A percentile compares a stretch with the other conserved stretches of the same genome.
Evolutionary conservation across 176 grass and related monocot genomes (phyloP).

Genomic region (Cocos nucifera): DNA sequence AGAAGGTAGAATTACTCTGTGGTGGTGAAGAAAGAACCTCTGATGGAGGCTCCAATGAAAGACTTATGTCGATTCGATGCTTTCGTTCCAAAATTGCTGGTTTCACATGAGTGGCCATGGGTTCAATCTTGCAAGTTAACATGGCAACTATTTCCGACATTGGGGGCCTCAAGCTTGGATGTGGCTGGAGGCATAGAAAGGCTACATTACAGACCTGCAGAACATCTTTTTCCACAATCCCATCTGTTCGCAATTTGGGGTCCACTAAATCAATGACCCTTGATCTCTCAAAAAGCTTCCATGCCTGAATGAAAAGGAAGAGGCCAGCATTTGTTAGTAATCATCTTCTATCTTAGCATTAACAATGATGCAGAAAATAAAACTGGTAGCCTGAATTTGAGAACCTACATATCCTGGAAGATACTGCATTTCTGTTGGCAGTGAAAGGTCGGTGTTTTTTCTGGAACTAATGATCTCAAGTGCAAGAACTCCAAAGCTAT

Average conservation of each 20-base stretch:
- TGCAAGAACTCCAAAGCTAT: conserved; percentile 63
- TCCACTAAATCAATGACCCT: conserved; percentile 4
- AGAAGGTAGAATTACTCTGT: too few species aligned
- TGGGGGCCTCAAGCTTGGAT: conserved; percentile 10
- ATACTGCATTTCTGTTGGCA: conserved; percentile 23
- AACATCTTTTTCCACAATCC: conserved; percentile 1
- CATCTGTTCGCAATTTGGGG: conserved; percentile 3
- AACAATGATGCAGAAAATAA: not conserved
- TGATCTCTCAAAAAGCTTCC: conserved; percentile 23
- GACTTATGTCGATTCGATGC: too few species aligned
- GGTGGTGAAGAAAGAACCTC: too few species aligned
- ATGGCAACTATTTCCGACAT: conserved; percentile 21
- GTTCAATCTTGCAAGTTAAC: conserved; percentile 4
- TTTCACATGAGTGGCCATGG: conserved; percentile 5
- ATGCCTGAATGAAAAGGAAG: conserved; percentile 8
- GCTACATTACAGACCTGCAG: conserved; percentile 4
- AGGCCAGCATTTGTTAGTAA: not conserved
- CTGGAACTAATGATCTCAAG: conserved; percentile 57
- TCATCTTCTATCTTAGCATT: not conserved
- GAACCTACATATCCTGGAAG: conserved; percentile 13
- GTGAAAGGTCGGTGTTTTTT: conserved; percentile 16
- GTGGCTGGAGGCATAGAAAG: conserved; percentile 15
- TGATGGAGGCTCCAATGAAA: too few species aligned
- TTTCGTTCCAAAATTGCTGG: conserved; percentile 12
- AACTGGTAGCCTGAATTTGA: not conserved